phyloP scores from a whole-genome alignment of 257 asterid species.

The Marsdenia floribunda region DNA sequence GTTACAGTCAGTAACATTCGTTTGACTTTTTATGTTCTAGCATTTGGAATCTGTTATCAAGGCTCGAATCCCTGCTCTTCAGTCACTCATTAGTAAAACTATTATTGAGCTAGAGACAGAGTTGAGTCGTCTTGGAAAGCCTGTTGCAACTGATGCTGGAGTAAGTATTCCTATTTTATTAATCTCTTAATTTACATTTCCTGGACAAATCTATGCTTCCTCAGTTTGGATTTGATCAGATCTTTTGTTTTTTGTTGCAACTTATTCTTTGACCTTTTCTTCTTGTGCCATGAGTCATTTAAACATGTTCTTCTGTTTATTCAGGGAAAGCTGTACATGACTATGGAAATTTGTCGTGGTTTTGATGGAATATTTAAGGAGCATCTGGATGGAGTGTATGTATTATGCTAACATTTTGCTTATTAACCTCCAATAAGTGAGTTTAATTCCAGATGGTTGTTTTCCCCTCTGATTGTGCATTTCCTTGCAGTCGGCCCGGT shows the following conservation, averaged over 20 bases:
- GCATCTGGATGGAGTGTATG: conserved; percentile 97
- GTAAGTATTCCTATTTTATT: conserved; percentile 38
- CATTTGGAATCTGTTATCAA: conserved; percentile 97
- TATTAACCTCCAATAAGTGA: background rate
- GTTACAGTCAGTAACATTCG: background rate
- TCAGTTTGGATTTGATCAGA: background rate
- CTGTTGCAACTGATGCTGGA: conserved; percentile 95
- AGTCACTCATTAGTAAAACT: conserved; percentile 91
- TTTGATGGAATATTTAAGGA: conserved; percentile 96
- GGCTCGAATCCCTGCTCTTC: conserved; percentile 98
- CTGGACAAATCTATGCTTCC: conserved; percentile 4
- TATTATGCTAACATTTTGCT: conserved; percentile 9
- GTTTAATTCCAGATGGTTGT: conserved; percentile 8
- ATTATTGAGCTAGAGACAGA: conserved; percentile 83
- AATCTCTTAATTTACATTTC: conserved; percentile 9
- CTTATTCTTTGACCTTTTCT: conserved; percentile 1
- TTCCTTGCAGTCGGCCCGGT: conserved; percentile 82
- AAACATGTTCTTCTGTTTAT: conserved; percentile 18
- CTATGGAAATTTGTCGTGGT: conserved; percentile 89
- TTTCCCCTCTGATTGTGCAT: conserved; percentile 9
- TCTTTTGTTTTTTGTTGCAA: background rate
- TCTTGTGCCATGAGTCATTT: conserved; percentile 15
- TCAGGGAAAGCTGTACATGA: conserved; percentile 98
- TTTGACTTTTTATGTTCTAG: conserved; percentile 34
- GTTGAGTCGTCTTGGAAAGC: conserved; percentile 90